phyloP scores from a whole-genome alignment of 495 filamentous ascomycete genomes.

The Amniculicola lignicola region DNA sequence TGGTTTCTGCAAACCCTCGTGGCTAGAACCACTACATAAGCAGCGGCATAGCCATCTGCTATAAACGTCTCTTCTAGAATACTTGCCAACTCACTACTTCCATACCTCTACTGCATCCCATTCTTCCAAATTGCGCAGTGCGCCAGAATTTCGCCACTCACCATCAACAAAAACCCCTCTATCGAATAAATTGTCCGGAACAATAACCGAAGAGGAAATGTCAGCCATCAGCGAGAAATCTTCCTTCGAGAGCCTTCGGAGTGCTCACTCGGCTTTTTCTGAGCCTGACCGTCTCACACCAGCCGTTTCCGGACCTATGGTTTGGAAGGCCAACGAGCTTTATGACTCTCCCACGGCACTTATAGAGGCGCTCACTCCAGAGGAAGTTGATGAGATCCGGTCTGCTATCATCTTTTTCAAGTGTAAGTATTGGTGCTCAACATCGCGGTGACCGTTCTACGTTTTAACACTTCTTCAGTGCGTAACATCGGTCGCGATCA shows the following conservation, averaged over 20 bases:
- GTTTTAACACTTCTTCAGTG: background rate
- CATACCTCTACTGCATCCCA: background rate
- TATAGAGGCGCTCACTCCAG: constrained; percentile 9
- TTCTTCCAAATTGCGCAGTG: too few species aligned
- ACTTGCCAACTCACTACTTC: background rate
- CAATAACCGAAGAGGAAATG: constrained; percentile 4
- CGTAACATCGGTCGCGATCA: constrained; percentile 1
- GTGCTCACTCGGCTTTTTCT: constrained; percentile 1
- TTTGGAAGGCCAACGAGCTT: constrained; percentile 25
- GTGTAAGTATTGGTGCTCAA: constrained; percentile 11
- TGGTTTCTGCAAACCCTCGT: too few species aligned
- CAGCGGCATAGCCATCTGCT: too few species aligned
- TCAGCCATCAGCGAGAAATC: constrained; percentile 16
- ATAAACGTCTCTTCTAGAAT: too few species aligned
- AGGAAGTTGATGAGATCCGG: constrained; percentile 21
- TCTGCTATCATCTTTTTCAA: constrained; percentile 24
- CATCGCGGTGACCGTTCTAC: background rate
- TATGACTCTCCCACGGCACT: constrained; percentile 7
- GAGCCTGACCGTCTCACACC: constrained; percentile 23
- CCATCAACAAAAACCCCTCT: background rate
- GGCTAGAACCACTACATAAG: too few species aligned
- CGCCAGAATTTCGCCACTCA: background rate
- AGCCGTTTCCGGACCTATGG: constrained; percentile 22
- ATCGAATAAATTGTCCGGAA: background rate
- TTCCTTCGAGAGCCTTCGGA: constrained; percentile 24